Evolutionary conservation across 257 asterid genomes (phyloP).

Genomic region (Forsythia viridissima): DNA sequence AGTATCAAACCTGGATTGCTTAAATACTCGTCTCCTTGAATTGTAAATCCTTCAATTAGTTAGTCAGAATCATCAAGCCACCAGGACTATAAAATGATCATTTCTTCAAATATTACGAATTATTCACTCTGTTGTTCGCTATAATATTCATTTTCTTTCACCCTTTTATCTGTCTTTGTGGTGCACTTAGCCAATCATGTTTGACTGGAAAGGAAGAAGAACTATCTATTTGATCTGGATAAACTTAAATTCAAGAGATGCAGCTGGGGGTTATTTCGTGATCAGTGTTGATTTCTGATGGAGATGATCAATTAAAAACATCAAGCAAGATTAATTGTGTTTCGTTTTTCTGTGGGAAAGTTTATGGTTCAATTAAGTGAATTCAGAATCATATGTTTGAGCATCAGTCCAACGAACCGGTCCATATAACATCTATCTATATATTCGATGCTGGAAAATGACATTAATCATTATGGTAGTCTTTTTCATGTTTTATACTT

Average conservation of each 20-base stretch:
- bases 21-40: not conserved
- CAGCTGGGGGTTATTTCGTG: slow-evolving; percentile 93
- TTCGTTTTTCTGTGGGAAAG: not conserved
- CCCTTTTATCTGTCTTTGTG: not conserved
- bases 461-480: not conserved
- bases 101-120: not conserved
- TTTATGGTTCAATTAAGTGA: not conserved
- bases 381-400: slow-evolving; percentile 12
- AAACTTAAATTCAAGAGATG: slow-evolving; percentile 74
- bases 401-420: slow-evolving; percentile 4
- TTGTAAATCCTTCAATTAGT: not conserved
- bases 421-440: not conserved
- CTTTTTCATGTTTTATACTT: not conserved
- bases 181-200: not conserved
- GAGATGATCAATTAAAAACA: slow-evolving; percentile 1
- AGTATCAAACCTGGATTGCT: not conserved
- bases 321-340: not conserved
- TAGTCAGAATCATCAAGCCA: slow-evolving; percentile 10
- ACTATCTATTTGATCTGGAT: slow-evolving; percentile 53
- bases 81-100: not conserved
- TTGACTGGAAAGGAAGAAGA: not conserved
- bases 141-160: not conserved
- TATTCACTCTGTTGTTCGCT: not conserved
- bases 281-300: slow-evolving; percentile 46
- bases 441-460: not conserved